Conservation (phyloP, 2,329 filamentous ascomycete genomes). For the Nothophaeocryptopus gaeumannii region DNA sequence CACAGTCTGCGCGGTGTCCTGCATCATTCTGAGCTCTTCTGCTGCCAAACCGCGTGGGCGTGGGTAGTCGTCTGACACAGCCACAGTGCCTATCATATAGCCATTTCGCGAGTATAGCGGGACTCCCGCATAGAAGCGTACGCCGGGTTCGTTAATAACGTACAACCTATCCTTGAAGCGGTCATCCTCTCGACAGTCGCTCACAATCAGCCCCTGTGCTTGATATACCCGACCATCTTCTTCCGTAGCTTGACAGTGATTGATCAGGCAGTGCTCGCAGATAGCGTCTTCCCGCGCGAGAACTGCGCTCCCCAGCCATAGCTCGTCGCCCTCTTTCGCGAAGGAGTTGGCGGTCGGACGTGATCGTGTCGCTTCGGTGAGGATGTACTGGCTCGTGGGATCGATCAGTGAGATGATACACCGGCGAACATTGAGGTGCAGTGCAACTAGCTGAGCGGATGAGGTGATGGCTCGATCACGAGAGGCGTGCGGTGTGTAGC, state of each 20-base stretch:
- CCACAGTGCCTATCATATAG: constrained; percentile 59
- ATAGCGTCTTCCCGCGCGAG: constrained; percentile 36
- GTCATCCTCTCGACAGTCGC: constrained; percentile 33
- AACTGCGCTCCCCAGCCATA: constrained; percentile 34
- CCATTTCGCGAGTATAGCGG: constrained; percentile 59
- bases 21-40: constrained; percentile 54
- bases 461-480: constrained; percentile 42
- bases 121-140: constrained; percentile 56
- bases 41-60: constrained; percentile 48
- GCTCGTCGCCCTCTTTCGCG: constrained; percentile 34
- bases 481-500: constrained; percentile 22
- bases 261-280: constrained; percentile 33
- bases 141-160: constrained; percentile 26
- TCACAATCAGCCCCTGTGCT: constrained; percentile 22
- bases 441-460: constrained; percentile 44
- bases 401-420: constrained; percentile 48
- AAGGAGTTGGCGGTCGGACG: constrained; percentile 34
- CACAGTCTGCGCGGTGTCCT: constrained; percentile 55
- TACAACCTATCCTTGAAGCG: constrained; percentile 34
- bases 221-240: constrained; percentile 18
- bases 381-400: constrained; percentile 47
- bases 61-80: constrained; percentile 57
- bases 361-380: constrained; percentile 51
- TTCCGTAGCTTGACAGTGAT: constrained; percentile 15
- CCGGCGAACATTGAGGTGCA: constrained; percentile 37